Evolutionary conservation across 345 rosid genomes (phyloP).

Genomic region (Combretum micranthum): DNA sequence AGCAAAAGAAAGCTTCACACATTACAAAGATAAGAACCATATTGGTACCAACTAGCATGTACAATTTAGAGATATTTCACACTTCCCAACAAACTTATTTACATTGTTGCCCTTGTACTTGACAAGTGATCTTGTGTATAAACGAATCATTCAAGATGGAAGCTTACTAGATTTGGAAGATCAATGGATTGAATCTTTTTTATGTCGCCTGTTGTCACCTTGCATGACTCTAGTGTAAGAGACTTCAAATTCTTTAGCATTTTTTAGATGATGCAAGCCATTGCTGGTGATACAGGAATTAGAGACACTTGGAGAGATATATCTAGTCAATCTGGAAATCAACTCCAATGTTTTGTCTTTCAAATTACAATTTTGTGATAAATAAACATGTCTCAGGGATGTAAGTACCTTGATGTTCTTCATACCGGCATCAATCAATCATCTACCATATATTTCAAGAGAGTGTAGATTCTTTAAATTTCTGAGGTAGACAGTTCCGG

Average conservation of each 20-base stretch:
- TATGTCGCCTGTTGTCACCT: slow-evolving; percentile 62
- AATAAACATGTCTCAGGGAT: slow-evolving; percentile 52
- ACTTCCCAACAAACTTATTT: neutral
- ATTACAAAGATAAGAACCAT: slow-evolving; percentile 3
- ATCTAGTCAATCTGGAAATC: slow-evolving; percentile 69
- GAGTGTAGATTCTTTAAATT: slow-evolving; percentile 71
- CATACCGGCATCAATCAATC: slow-evolving; percentile 84
- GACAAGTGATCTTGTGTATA: slow-evolving; percentile 12
- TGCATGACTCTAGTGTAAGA: slow-evolving; percentile 72
- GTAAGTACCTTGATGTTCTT: slow-evolving; percentile 81
- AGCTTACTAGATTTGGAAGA: slow-evolving; percentile 71
- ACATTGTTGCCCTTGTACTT: slow-evolving; percentile 5
- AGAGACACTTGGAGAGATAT: slow-evolving; percentile 69
- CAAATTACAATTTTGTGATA: slow-evolving; percentile 80
- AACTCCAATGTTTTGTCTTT: slow-evolving; percentile 74
- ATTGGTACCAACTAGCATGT: slow-evolving; percentile 8
- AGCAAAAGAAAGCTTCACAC: slow-evolving; percentile 19
- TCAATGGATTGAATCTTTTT: slow-evolving; percentile 58
- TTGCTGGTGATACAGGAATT: slow-evolving; percentile 67
- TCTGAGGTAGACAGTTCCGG: slow-evolving; percentile 59
- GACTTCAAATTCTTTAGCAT: slow-evolving; percentile 67
- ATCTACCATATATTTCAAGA: slow-evolving; percentile 92
- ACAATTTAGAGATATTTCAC: slow-evolving; percentile 5
- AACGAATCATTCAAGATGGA: slow-evolving; percentile 53
- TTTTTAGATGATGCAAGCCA: slow-evolving; percentile 63